These are phyloP conservation scores for Geoglossum cookeanum DNA, from an alignment of 2,329 filamentous ascomycete species.

Conservation along the genomic window DNA sequence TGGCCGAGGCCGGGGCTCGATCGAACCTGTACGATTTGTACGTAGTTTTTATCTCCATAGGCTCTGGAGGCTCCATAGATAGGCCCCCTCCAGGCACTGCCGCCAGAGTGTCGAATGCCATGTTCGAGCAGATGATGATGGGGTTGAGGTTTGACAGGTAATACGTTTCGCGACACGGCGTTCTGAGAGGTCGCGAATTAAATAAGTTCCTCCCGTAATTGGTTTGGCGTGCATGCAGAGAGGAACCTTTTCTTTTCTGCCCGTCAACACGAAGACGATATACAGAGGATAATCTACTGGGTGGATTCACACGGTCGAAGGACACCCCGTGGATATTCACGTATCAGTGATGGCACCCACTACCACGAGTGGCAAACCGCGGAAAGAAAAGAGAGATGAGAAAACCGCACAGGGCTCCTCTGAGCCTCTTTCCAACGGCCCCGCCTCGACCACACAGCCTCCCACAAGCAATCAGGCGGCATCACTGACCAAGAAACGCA, in stretches of 20 bases:
- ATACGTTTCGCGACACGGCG: neutral
- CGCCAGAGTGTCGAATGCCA: neutral
- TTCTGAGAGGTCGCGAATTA: neutral
- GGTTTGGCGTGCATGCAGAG: neutral
- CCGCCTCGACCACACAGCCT: neutral
- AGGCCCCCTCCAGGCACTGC: neutral
- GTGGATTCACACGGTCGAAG: neutral
- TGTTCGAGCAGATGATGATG: neutral
- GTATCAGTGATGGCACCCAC: neutral
- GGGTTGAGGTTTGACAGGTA: neutral
- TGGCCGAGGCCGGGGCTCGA: neutral
- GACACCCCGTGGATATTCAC: neutral
- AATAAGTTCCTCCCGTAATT: neutral
- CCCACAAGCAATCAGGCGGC: conserved; percentile 1
- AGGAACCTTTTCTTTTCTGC: conserved; percentile 7
- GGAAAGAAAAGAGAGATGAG: conserved; percentile 10
- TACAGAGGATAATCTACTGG: too few relatives aligned
- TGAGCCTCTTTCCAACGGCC: neutral
- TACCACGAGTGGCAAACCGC: conserved; percentile 8
- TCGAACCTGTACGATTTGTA: conserved; percentile 22
- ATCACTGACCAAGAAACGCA: conserved; percentile 44
- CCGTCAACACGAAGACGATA: neutral
- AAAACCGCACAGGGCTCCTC: conserved; percentile 6
- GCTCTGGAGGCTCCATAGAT: conserved; percentile 1
- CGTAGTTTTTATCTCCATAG: neutral